Evolutionary conservation across 108 stramenopile species (phyloP).

Genomic region (Nitzschia sp.): DNA sequence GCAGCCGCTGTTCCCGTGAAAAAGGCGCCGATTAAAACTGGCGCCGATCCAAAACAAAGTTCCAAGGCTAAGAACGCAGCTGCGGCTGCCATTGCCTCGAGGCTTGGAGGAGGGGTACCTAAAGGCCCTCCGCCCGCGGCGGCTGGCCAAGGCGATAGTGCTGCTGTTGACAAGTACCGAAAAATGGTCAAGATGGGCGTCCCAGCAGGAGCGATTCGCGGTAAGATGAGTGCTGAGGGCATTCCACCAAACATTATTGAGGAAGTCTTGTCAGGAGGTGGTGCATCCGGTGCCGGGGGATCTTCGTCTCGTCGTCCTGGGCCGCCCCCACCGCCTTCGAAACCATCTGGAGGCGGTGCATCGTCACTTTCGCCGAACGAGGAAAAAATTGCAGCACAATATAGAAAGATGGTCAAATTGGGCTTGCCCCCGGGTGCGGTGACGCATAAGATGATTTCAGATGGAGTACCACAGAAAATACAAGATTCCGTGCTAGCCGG

Average conservation of each 20-base stretch:
- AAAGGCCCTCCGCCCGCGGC: constrained; percentile 1
- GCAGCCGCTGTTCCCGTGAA: background rate
- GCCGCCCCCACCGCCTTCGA: background rate
- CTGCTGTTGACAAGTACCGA: constrained; percentile 10
- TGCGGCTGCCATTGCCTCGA: constrained; percentile 25
- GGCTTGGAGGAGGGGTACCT: constrained; percentile 11
- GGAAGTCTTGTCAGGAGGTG: constrained; percentile 17
- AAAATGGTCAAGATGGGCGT: constrained; percentile 40
- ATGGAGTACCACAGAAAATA: constrained; percentile 5
- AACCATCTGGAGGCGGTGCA: background rate
- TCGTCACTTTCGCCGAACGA: constrained; percentile 26
- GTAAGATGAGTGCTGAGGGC: constrained; percentile 26
- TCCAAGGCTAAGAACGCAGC: constrained; percentile 29
- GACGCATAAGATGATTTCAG: constrained; percentile 25
- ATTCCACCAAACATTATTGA: constrained; percentile 16
- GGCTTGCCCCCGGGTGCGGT: constrained; percentile 29
- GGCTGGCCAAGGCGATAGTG: constrained; percentile 17
- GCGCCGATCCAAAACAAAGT: constrained; percentile 21
- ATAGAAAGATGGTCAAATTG: constrained; percentile 33
- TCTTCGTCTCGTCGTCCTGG: background rate
- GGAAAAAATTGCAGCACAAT: constrained; percentile 24
- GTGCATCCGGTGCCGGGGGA: constrained; percentile 4
- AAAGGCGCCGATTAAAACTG: constrained; percentile 14
- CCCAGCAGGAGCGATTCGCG: constrained; percentile 20
- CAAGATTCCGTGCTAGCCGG: constrained; percentile 18